Percentiles rank a stretch among this genome's conserved stretches.
Conservation (phyloP, 169 alveolate genomes). For the Plasmodium gaboni region DNA sequence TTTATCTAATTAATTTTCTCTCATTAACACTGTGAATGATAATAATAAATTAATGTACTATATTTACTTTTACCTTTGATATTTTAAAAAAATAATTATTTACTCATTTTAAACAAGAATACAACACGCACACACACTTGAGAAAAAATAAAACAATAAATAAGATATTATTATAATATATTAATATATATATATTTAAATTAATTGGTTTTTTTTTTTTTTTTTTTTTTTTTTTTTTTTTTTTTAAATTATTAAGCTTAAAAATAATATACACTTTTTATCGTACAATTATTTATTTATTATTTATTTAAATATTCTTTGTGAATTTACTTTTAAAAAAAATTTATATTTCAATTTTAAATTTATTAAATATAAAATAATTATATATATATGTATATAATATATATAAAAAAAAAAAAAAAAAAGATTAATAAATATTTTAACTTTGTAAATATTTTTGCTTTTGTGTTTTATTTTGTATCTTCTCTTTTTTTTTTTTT, state of each 20-base stretch:
- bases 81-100: neutral
- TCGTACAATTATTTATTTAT: slow-evolving; percentile 2
- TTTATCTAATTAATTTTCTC: no score
- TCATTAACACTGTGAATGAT: neutral
- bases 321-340: slow-evolving; percentile 3
- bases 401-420: slow-evolving; percentile 2
- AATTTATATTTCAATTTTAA: neutral
- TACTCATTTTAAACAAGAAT: neutral
- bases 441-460: slow-evolving; percentile 38
- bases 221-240: no score
- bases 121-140: slow-evolving; percentile 33
- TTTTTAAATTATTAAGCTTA: neutral
- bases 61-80: neutral
- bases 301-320: slow-evolving; percentile 12
- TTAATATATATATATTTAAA: no score
- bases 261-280: slow-evolving; percentile 28
- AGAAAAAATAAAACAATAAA: neutral
- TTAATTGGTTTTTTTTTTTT: no score
- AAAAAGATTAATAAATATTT: slow-evolving; percentile 5
- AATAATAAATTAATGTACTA: neutral
- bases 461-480: slow-evolving; percentile 30
- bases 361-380: slow-evolving; percentile 15
- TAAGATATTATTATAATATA: no score
- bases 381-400: slow-evolving; percentile 9
- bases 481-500: slow-evolving; percentile 28